These are phyloP conservation scores for Aspergillus sp. DNA, from an alignment of 2,329 filamentous ascomycete species.

Conservation along the genomic window DNA sequence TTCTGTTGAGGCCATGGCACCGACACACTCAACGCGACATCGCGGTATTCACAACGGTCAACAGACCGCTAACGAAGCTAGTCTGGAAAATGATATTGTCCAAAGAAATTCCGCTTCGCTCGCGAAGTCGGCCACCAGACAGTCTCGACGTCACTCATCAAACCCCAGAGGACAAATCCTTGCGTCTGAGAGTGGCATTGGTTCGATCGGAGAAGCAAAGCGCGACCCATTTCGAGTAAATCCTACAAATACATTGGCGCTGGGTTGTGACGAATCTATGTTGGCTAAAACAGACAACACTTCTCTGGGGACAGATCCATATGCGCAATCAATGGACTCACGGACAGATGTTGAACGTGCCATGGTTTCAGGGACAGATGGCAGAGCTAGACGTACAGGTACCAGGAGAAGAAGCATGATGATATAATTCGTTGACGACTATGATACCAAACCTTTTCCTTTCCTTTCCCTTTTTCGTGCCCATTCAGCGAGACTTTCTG, in stretches of 20 bases:
- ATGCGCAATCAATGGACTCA: not conserved
- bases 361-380: slow-evolving; percentile 4
- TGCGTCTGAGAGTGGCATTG: not conserved
- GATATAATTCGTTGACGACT: slow-evolving; percentile 16
- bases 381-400: slow-evolving; percentile 19
- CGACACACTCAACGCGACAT: not conserved
- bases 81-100: not conserved
- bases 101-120: not conserved
- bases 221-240: not conserved
- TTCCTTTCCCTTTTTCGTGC: not conserved
- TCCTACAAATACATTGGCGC: not conserved
- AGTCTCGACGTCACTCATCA: slow-evolving; percentile 28
- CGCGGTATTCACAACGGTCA: no score
- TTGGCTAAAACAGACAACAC: not conserved
- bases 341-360: not conserved
- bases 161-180: slow-evolving; percentile 14
- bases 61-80: not conserved
- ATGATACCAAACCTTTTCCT: not conserved
- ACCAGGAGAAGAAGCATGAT: slow-evolving; percentile 37
- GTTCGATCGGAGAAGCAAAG: not conserved
- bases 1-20: not conserved
- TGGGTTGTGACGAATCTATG: not conserved
- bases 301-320: not conserved
- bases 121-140: slow-evolving; percentile 7
- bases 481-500: not conserved